phyloP scores from a whole-genome alignment of 1,139 yeast genomes.

The Nakaseomyces sp. region DNA sequence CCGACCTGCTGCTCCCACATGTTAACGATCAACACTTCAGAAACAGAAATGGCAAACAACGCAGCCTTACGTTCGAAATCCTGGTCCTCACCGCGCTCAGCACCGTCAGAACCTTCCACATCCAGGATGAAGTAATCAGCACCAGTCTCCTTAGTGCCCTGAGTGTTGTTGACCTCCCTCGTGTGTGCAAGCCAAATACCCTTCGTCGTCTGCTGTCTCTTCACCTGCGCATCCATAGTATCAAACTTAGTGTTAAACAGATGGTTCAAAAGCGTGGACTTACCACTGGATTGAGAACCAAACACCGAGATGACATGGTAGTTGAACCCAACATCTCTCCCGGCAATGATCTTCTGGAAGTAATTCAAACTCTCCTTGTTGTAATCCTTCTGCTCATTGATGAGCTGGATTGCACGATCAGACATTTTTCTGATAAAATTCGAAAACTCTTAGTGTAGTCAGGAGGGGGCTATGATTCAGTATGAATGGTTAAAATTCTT shows the following conservation, averaged over 20 bases:
- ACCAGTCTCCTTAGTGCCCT: slow-evolving; percentile 19
- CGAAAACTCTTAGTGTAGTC: no score
- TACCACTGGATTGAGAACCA: slow-evolving; percentile 96
- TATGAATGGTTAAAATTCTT: no score
- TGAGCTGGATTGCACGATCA: slow-evolving; percentile 47
- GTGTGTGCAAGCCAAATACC: slow-evolving; percentile 90
- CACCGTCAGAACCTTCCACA: slow-evolving; percentile 97
- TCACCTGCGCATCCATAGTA: slow-evolving; percentile 74
- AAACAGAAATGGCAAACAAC: slow-evolving; percentile 82
- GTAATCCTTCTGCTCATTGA: slow-evolving; percentile 68
- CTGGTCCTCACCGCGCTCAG: slow-evolving; percentile 97
- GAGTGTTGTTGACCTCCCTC: slow-evolving; percentile 33
- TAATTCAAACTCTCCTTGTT: slow-evolving; percentile 33
- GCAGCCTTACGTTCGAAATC: slow-evolving; percentile 97
- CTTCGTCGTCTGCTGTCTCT: slow-evolving; percentile 81
- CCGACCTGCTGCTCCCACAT: slow-evolving; percentile 98
- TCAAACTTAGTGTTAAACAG: slow-evolving; percentile 82
- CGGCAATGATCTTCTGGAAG: slow-evolving; percentile 32
- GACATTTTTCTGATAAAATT: no score
- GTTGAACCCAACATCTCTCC: slow-evolving; percentile 48
- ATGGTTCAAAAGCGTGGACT: slow-evolving; percentile 78
- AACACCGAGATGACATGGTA: slow-evolving; percentile 92
- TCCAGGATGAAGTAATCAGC: slow-evolving; percentile 60
- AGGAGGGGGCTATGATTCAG: no score
- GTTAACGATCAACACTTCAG: slow-evolving; percentile 83